Evolutionary conservation across 768 basidiomycete genomes (phyloP), one percentile per base, ranked within the genome.

Genomic region (Pleurotus sapidus): DNA sequence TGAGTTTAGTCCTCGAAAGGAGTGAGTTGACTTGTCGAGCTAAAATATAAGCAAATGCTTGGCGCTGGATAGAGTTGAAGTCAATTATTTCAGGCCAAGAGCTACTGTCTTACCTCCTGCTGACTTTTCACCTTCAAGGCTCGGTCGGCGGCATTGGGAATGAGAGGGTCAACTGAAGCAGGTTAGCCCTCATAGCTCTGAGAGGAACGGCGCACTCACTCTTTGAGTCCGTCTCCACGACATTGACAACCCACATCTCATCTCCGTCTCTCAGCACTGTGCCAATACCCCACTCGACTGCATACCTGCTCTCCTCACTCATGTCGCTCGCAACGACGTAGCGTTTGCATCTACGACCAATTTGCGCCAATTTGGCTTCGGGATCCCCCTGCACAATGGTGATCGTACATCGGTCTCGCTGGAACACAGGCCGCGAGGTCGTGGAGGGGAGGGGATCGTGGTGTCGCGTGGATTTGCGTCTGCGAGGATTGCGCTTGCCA

Each of bases 251-350:
- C 59, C 95, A 79, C 87, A 94, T 76, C 72, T 95, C 91, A 65
- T 99, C 97, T 2, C 96, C 96, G 71, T 98, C 95, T 60, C 95
- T 76, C 59, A 97, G 74, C 2, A 98, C 96, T 0, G 96, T 98
- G 2, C 95, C 96, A 55, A 98, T 95, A 8, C 91, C 93, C 97
- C 96, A 99, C 70, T 98, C 95, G 5, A 98, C 84, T 0, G 97
- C 97, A 70, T 95, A 99, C 34, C 89, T 79, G 70, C 87, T 89
- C 74, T 99, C 96, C 62, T 97, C 93, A 59, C 91, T 93, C 64
- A 98, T 69, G 80, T 99, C 97, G 66, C 94, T 97, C 4, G 95
- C 91, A 18, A 98, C 88, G 9, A 97, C 78, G 70, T 98, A 99
- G 59, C 83, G 80, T 61, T 83, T 78, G 61, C 82, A 79, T 67